These are phyloP conservation scores for Penicillium frequentans DNA, from an alignment of 2,329 filamentous ascomycete species.

Conservation along the genomic window DNA sequence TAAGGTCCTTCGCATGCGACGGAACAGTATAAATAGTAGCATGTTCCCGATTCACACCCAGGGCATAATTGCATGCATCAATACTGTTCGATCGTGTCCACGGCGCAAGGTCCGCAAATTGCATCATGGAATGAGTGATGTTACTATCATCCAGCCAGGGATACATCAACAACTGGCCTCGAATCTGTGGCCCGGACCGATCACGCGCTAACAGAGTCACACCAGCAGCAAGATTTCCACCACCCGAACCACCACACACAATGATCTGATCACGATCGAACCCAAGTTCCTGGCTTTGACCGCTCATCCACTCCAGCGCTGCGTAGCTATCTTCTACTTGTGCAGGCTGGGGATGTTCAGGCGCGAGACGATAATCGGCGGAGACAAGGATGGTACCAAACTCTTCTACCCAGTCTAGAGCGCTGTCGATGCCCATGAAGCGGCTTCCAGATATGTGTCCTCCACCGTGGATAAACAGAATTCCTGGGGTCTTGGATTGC, in stretches of 20 bases:
- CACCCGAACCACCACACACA: slow-evolving; percentile 65
- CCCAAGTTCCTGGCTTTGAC: slow-evolving; percentile 57
- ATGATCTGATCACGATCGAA: slow-evolving; percentile 59
- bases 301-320: slow-evolving; percentile 61
- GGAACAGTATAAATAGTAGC: slow-evolving; percentile 4
- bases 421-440: slow-evolving; percentile 65
- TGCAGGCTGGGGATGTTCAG: slow-evolving; percentile 63
- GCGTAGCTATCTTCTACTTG: slow-evolving; percentile 67
- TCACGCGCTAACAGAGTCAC: slow-evolving; percentile 20
- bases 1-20: slow-evolving; percentile 2
- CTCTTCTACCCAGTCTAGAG: slow-evolving; percentile 52
- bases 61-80: slow-evolving; percentile 3
- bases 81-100: slow-evolving; percentile 1
- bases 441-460: slow-evolving; percentile 65
- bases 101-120: slow-evolving; percentile 4
- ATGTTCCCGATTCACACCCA: background rate
- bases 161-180: slow-evolving; percentile 16
- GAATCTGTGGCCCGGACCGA: slow-evolving; percentile 11
- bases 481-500: slow-evolving; percentile 42
- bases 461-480: slow-evolving; percentile 68
- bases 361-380: slow-evolving; percentile 68
- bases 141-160: slow-evolving; percentile 20
- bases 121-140: slow-evolving; percentile 3
- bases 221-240: slow-evolving; percentile 47
- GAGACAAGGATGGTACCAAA: slow-evolving; percentile 61